Percentiles rank a stretch among this genome's conserved stretches.
These are phyloP conservation scores for Kurtzmaniella quercitrusa DNA, from an alignment of 1,139 yeast species.

Conservation along the genomic window DNA sequence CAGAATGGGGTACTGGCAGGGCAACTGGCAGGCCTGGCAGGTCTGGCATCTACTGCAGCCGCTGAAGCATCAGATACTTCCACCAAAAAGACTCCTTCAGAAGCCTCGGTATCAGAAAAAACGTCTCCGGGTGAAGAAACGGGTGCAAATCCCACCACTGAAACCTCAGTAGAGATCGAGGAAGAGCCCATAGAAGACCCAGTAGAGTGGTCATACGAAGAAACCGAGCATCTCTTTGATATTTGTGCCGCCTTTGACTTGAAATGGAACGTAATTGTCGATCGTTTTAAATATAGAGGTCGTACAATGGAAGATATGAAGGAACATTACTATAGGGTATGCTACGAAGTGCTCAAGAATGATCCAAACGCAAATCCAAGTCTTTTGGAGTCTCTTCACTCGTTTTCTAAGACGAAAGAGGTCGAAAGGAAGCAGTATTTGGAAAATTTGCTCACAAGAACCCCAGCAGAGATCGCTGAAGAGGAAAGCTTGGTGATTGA, in stretches of 20 bases:
- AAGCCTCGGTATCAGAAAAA: neutral
- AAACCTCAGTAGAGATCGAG: slow-evolving; percentile 2
- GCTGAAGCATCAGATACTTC: neutral
- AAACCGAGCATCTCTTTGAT: slow-evolving; percentile 71
- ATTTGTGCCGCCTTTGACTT: slow-evolving; percentile 71
- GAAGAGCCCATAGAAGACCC: slow-evolving; percentile 7
- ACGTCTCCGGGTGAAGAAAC: neutral
- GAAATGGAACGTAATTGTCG: slow-evolving; percentile 82
- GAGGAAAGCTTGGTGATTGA: slow-evolving; percentile 93
- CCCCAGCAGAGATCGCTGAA: slow-evolving; percentile 97
- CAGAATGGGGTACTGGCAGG: neutral
- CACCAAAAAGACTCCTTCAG: neutral
- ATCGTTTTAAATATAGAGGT: slow-evolving; percentile 50
- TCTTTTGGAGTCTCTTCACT: slow-evolving; percentile 44
- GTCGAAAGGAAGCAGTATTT: slow-evolving; percentile 75
- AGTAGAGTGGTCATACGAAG: slow-evolving; percentile 65
- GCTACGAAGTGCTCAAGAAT: slow-evolving; percentile 35
- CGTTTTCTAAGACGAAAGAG: slow-evolving; percentile 68
- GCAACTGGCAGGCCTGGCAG: neutral
- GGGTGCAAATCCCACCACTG: slow-evolving; percentile 5
- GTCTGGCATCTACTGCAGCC: neutral
- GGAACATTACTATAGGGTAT: slow-evolving; percentile 63
- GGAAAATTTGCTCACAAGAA: slow-evolving; percentile 69
- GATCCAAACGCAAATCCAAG: slow-evolving; percentile 47
- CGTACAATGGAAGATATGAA: slow-evolving; percentile 74